Evolutionary conservation across 2,329 filamentous ascomycete genomes (phyloP), one percentile per base, ranked within the genome.

Genomic region (Chaetomium sp.): DNA sequence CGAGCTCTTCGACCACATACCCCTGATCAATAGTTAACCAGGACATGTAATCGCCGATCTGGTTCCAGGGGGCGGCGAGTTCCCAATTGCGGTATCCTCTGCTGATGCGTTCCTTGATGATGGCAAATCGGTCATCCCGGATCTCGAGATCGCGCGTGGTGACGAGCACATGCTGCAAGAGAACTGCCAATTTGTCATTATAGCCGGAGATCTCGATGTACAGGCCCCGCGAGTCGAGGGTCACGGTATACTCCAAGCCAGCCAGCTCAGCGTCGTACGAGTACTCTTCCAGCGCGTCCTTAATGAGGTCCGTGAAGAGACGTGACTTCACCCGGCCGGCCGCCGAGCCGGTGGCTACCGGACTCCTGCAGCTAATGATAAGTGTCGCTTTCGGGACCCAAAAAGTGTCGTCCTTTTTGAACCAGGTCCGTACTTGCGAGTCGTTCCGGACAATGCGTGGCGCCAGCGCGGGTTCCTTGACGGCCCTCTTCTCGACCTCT

Each of bases 401-500:
- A 78, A 98, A 99, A 0, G 89, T 93, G 72, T 99, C 95, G 72
- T 99, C 95, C 78, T 98, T 98, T 82, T 99, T 99, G 82, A 89
- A 97, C 95, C 95, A 99, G 2, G 92, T 90, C 33, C 93, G 88
- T 0, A 91, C 88, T 38, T 87, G 80, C 6, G 88, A 83, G 70
- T 97, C 94, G 71, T 96, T 93, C 70, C 93, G 88, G 67, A 99
- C 89, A 27, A 99, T 82, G 66, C 88, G 90, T 0, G 95, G 95
- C 0, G 87, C 82, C 62, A 90, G 84, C 0, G 88, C 81, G 1
- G 93, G 90, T 70, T 91, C 86, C 29, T 87, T 82, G n/a, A 95
- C 85, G 42, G 96, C 91, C 77, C 92, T 96, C 83, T 95, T 97
- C 76, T 97, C 93, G 1, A 99, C 95, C 60, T 97, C 92, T 3